Percentiles rank a stretch among this genome's conserved stretches.
These are phyloP conservation scores for Solanum medicagineum DNA, from an alignment of 257 asterid genomes.

Conservation along the genomic window DNA sequence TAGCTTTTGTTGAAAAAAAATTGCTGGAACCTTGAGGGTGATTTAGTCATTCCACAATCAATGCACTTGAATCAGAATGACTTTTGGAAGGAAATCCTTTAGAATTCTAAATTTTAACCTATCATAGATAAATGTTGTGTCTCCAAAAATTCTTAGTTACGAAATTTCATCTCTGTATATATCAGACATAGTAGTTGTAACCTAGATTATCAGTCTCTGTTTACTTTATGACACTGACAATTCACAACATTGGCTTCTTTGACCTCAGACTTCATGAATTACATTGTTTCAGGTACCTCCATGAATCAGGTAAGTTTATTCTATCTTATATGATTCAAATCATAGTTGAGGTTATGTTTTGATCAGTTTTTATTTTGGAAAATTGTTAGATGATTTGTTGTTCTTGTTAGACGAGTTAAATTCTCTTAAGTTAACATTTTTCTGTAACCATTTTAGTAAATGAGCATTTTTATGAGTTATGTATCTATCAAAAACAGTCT, in stretches of 20 bases:
- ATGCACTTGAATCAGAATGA: neutral
- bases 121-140: too few relatives aligned
- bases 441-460: neutral
- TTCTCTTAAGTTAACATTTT: neutral
- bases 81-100: neutral
- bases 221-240: neutral
- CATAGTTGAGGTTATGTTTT: neutral
- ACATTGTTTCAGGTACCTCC: slow-evolving; percentile 69
- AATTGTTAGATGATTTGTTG: too few relatives aligned
- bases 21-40: neutral
- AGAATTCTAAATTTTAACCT: too few relatives aligned
- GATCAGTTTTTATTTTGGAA: too few relatives aligned
- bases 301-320: slow-evolving; percentile 56
- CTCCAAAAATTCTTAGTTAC: neutral
- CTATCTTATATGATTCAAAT: neutral
- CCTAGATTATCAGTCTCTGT: too few relatives aligned
- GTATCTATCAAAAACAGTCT: neutral
- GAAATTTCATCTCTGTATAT: neutral
- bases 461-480: neutral
- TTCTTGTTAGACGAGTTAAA: neutral
- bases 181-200: too few relatives aligned
- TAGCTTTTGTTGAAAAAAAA: too few relatives aligned
- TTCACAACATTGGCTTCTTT: slow-evolving; percentile 36
- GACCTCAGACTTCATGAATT: slow-evolving; percentile 63
- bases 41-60: neutral